These are phyloP conservation scores for Carex pumila DNA, from an alignment of 176 grass and related monocot species.

Conservation along the genomic window DNA sequence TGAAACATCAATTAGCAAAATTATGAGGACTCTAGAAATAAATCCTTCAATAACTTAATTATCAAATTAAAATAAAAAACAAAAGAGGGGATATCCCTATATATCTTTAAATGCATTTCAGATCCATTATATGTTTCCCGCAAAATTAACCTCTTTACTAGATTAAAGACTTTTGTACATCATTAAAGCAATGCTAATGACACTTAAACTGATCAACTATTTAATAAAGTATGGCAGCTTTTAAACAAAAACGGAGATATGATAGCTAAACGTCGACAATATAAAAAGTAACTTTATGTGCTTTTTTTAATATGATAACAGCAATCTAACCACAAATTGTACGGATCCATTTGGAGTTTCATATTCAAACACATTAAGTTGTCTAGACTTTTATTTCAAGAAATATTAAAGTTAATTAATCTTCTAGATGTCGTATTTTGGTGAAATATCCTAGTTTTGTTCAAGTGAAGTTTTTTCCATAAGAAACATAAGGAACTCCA, in stretches of 20 bases:
- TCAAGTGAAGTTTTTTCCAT: neutral
- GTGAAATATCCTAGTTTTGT: neutral
- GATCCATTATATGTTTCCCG: neutral
- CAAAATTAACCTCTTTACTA: neutral
- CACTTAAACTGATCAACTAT: conserved; percentile 2
- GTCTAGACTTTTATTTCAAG: neutral
- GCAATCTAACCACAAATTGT: conserved; percentile 18
- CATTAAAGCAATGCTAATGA: conserved; percentile 14
- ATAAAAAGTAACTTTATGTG: neutral
- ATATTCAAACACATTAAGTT: neutral
- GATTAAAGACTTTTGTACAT: neutral
- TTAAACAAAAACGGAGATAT: neutral
- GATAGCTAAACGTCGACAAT: conserved; percentile 7
- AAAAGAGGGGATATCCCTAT: neutral
- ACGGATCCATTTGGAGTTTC: too few relatives aligned
- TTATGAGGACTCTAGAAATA: neutral
- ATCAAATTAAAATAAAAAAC: neutral
- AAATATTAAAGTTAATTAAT: neutral
- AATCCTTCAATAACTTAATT: neutral
- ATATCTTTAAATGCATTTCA: neutral
- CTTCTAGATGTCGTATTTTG: neutral
- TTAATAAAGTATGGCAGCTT: neutral
- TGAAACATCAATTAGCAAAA: neutral
- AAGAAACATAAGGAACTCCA: neutral
- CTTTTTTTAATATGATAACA: conserved; percentile 3